Evolutionary conservation across 2,329 filamentous ascomycete species (phyloP).

Genomic region (Stagonosporopsis tanaceti): DNA sequence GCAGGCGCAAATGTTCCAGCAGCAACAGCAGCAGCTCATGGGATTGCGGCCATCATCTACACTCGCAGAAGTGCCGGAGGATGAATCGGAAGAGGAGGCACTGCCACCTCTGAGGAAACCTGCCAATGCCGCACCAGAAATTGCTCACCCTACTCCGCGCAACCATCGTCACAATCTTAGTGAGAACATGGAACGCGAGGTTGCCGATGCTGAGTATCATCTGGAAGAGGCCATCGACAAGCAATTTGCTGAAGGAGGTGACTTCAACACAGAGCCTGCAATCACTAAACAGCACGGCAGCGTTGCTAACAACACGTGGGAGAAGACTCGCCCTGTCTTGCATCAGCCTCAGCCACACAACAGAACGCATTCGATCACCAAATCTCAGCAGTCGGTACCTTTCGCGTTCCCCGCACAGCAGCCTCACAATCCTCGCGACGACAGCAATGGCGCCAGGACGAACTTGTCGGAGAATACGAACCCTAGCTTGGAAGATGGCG

Average conservation of each 20-base stretch:
- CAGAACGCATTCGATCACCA: conserved; percentile 74
- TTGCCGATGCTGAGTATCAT: conserved; percentile 86
- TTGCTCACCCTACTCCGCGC: conserved; percentile 67
- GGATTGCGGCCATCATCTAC: conserved; percentile 55
- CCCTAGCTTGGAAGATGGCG: conserved; percentile 48
- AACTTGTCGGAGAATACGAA: conserved; percentile 51
- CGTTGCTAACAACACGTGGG: conserved; percentile 43
- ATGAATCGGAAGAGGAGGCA: conserved; percentile 68
- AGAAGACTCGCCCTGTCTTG: conserved; percentile 56
- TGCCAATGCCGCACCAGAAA: conserved; percentile 56
- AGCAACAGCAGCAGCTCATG: conserved; percentile 57
- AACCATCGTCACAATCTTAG: conserved; percentile 76
- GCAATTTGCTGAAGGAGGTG: conserved; percentile 78
- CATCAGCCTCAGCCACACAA: conserved; percentile 79
- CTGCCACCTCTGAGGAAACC: conserved; percentile 50
- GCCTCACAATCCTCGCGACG: conserved; percentile 41
- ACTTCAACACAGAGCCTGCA: conserved; percentile 65
- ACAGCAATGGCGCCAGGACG: conserved; percentile 52
- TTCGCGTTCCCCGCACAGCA: conserved; percentile 42
- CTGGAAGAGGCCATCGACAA: conserved; percentile 80
- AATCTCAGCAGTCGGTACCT: conserved; percentile 60
- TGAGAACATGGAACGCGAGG: conserved; percentile 80
- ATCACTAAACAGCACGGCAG: conserved; percentile 35
- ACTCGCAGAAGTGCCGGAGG: conserved; percentile 76
- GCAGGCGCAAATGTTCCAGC: conserved; percentile 57